Evolutionary conservation across 306 rosid species (phyloP).

Genomic region (Quercus dentata): DNA sequence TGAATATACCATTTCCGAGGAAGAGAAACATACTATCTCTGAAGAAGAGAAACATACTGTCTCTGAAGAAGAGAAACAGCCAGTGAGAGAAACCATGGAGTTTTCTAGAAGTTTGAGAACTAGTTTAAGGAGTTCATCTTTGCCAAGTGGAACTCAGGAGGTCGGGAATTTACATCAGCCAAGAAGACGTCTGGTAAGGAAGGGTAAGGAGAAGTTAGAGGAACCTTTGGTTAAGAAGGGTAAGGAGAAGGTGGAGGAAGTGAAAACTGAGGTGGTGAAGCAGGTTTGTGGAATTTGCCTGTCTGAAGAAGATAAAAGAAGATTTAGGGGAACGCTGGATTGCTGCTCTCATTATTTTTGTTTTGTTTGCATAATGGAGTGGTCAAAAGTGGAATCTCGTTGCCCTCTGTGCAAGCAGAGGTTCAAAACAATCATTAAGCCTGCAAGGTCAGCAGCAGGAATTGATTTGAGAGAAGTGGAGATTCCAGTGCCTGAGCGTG

Average conservation of each 20-base stretch:
- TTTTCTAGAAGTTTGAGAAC: conserved; percentile 45
- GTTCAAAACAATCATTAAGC: conserved; percentile 77
- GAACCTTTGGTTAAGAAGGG: conserved; percentile 54
- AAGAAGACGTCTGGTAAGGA: conserved; percentile 56
- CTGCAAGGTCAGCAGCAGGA: conserved; percentile 58
- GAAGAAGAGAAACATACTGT: conserved; percentile 96
- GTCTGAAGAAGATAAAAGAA: conserved; percentile 89
- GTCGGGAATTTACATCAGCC: conserved; percentile 25
- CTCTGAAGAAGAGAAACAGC: conserved; percentile 99
- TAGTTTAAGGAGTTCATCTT: conserved; percentile 51
- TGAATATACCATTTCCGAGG: conserved; percentile 89
- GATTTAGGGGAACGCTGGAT: conserved; percentile 78
- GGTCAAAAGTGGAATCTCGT: conserved; percentile 98
- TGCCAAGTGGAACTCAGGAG: conserved; percentile 37
- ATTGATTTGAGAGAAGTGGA: conserved; percentile 64
- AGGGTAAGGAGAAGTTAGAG: conserved; percentile 92
- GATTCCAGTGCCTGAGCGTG: conserved; percentile 84
- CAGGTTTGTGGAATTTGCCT: conserved; percentile 94
- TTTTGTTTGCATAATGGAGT: conserved; percentile 92
- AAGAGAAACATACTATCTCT: conserved; percentile 84
- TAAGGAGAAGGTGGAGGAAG: conserved; percentile 79
- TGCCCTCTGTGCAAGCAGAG: conserved; percentile 99
- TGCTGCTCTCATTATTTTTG: conserved; percentile 96
- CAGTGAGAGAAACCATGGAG: conserved; percentile 80
- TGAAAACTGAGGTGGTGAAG: conserved; percentile 59